phyloP scores from a whole-genome alignment of 2,329 filamentous ascomycete species.

The Periglandula ipomoeae region DNA sequence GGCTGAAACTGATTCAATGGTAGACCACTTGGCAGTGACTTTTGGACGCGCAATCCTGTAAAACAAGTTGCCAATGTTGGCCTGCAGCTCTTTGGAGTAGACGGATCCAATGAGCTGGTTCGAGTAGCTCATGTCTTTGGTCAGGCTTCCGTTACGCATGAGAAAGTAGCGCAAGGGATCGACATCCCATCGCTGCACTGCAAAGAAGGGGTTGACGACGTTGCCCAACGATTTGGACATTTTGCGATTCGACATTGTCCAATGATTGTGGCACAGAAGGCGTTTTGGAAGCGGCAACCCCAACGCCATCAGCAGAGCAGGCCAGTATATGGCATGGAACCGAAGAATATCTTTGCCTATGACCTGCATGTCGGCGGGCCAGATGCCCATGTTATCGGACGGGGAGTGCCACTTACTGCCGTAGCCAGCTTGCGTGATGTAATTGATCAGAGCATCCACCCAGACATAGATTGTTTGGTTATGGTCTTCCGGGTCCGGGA shows the following conservation, averaged over 20 bases:
- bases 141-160: conserved; percentile 67
- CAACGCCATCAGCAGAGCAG: conserved; percentile 85
- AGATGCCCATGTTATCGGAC: conserved; percentile 53
- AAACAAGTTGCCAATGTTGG: conserved; percentile 71
- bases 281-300: conserved; percentile 68
- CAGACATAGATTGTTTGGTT: conserved; percentile 95
- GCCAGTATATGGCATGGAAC: conserved; percentile 98
- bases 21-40: conserved; percentile 47
- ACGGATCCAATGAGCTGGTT: conserved; percentile 65
- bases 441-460: conserved; percentile 94
- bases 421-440: conserved; percentile 80
- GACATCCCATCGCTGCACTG: conserved; percentile 77
- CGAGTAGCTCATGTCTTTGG: conserved; percentile 73
- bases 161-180: conserved; percentile 89
- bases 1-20: conserved; percentile 44
- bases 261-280: conserved; percentile 85
- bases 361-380: conserved; percentile 88
- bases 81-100: conserved; percentile 73
- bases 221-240: conserved; percentile 97
- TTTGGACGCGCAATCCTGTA: conserved; percentile 60
- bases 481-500: conserved; percentile 75
- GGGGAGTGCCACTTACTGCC: conserved; percentile 51
- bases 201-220: conserved; percentile 89
- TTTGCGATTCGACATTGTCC: conserved; percentile 84
- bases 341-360: conserved; percentile 94